Conservation (phyloP, 768 basidiomycete species). For the Lentinula sp. region DNA sequence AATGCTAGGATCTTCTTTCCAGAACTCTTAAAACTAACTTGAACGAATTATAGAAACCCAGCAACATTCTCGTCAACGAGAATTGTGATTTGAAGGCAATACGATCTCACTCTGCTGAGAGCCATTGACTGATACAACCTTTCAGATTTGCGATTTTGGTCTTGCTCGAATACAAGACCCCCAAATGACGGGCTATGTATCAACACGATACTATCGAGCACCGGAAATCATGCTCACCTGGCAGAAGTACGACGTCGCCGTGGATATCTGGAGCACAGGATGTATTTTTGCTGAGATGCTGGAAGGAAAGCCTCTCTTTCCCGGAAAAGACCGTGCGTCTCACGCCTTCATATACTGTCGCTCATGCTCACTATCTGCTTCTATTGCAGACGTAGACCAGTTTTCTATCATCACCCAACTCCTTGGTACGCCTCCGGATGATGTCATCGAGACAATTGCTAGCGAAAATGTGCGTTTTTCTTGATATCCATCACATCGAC, state of each 20-base stretch:
- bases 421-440: conserved; percentile 97
- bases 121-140: not conserved
- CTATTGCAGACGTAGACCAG: conserved; percentile 88
- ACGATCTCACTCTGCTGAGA: not conserved
- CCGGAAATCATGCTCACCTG: conserved; percentile 99
- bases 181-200: conserved; percentile 99
- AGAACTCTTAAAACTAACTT: too few relatives aligned
- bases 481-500: not conserved
- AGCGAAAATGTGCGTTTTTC: conserved; percentile 80
- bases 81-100: conserved; percentile 96
- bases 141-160: conserved; percentile 96
- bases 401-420: conserved; percentile 99
- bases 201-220: conserved; percentile 97
- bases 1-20: not conserved
- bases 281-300: conserved; percentile 99
- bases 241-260: conserved; percentile 99
- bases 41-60: conserved; percentile 69
- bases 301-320: conserved; percentile 97
- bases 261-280: conserved; percentile 99
- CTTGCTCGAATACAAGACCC: conserved; percentile 98
- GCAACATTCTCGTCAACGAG: conserved; percentile 99
- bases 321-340: conserved; percentile 96
- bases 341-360: conserved; percentile 5
- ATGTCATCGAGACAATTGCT: conserved; percentile 98
- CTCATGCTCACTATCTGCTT: conserved; percentile 7